These are phyloP conservation scores for Acacia concinna DNA, from an alignment of 331 rosid species.

Conservation along the genomic window DNA sequence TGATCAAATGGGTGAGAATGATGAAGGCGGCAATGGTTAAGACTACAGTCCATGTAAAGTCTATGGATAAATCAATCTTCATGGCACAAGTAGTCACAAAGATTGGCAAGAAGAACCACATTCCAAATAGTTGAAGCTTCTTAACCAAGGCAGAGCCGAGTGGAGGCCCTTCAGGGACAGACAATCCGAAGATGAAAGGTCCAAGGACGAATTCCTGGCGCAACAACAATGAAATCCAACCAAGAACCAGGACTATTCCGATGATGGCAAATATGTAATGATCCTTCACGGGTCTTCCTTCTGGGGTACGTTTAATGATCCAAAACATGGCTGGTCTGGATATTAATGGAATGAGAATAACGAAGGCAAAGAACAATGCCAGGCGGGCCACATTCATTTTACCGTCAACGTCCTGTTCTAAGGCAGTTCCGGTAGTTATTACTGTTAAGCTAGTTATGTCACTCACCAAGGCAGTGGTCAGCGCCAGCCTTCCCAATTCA, in stretches of 20 bases:
- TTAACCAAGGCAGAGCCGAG: slow-evolving; percentile 42
- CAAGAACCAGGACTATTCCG: slow-evolving; percentile 33
- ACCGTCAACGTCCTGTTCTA: background rate
- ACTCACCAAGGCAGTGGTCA: slow-evolving; percentile 45
- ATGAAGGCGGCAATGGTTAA: background rate
- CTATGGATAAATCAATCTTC: slow-evolving; percentile 24
- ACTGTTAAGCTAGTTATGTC: slow-evolving; percentile 27
- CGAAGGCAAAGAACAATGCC: background rate
- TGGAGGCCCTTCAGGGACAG: slow-evolving; percentile 51
- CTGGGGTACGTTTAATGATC: slow-evolving; percentile 48
- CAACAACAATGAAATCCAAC: slow-evolving; percentile 1
- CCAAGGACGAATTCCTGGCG: slow-evolving; percentile 22
- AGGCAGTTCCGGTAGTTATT: background rate
- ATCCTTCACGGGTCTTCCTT: slow-evolving; percentile 54
- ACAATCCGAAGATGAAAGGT: slow-evolving; percentile 45
- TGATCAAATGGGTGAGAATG: background rate
- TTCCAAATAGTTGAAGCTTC: slow-evolving; percentile 31
- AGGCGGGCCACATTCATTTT: background rate
- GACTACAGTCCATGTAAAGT: background rate
- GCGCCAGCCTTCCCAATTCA: slow-evolving; percentile 54
- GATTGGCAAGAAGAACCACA: slow-evolving; percentile 33
- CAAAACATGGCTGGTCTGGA: slow-evolving; percentile 46
- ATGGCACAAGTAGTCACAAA: slow-evolving; percentile 34
- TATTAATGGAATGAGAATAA: slow-evolving; percentile 18
- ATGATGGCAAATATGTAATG: slow-evolving; percentile 32